These are phyloP conservation scores for Claviceps sp. DNA, from an alignment of 2,329 filamentous ascomycete species.

Conservation along the genomic window DNA sequence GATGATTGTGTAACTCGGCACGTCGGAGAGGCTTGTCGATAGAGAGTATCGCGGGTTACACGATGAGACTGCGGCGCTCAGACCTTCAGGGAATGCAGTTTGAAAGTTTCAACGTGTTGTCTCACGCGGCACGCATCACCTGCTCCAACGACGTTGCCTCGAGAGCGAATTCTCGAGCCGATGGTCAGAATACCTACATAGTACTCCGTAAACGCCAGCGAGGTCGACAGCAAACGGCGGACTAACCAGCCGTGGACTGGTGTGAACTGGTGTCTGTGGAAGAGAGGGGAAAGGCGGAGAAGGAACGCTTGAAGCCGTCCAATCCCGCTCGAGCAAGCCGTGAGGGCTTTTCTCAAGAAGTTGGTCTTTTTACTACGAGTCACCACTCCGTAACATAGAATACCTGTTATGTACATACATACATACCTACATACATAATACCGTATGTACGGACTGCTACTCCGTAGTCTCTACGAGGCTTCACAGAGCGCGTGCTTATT, in stretches of 20 bases:
- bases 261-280: not conserved
- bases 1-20: not conserved
- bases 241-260: not conserved
- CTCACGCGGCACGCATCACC: not conserved
- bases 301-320: no score
- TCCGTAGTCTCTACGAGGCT: not conserved
- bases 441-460: no score
- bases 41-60: not conserved
- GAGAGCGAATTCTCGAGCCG: not conserved
- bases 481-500: not conserved
- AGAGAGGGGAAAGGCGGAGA: not conserved
- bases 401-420: no score
- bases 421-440: no score
- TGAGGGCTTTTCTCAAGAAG: not conserved
- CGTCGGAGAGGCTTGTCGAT: not conserved
- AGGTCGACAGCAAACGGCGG: not conserved
- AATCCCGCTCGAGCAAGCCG: no score
- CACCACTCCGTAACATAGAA: no score
- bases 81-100: not conserved
- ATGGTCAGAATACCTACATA: not conserved
- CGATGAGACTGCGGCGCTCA: not conserved
- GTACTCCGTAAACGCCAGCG: not conserved
- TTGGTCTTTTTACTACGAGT: not conserved
- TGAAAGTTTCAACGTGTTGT: not conserved
- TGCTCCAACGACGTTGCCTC: not conserved